Conservation (phyloP, 495 filamentous ascomycete species). For the Neurospora sp. region DNA sequence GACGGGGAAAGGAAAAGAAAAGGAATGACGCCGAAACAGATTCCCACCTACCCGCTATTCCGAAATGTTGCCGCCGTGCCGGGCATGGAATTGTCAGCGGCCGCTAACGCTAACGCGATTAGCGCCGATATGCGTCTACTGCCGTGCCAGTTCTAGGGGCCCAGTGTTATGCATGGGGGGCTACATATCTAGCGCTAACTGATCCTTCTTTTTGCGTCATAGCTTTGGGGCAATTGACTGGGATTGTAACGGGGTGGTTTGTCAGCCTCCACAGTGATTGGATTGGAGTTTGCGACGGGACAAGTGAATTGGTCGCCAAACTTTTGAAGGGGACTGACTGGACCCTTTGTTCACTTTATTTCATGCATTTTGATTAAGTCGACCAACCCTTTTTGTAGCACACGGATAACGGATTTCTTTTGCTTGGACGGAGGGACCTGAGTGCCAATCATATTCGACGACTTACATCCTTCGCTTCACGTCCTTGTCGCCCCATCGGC, state of each 20-base stretch:
- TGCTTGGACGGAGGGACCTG: neutral
- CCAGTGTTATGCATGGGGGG: conserved; percentile 3
- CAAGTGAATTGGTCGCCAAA: neutral
- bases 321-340: neutral
- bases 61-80: neutral
- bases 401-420: neutral
- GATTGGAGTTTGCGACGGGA: neutral
- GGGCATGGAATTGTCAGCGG: neutral
- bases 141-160: neutral
- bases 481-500: neutral
- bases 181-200: neutral
- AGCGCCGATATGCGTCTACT: neutral
- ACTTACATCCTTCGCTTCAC: neutral
- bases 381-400: neutral
- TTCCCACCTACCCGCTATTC: neutral
- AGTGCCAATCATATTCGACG: neutral
- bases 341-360: neutral
- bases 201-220: conserved; percentile 17
- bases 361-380: neutral
- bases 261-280: neutral
- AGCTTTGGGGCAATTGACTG: conserved; percentile 2
- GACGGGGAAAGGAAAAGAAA: neutral
- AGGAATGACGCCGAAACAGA: neutral
- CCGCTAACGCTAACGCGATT: neutral
- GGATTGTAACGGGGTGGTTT: neutral